Percentiles rank a stretch among this genome's conserved stretches.
These are phyloP conservation scores for Anthostomella pinea DNA, from an alignment of 2,329 filamentous ascomycete species.

Conservation along the genomic window DNA sequence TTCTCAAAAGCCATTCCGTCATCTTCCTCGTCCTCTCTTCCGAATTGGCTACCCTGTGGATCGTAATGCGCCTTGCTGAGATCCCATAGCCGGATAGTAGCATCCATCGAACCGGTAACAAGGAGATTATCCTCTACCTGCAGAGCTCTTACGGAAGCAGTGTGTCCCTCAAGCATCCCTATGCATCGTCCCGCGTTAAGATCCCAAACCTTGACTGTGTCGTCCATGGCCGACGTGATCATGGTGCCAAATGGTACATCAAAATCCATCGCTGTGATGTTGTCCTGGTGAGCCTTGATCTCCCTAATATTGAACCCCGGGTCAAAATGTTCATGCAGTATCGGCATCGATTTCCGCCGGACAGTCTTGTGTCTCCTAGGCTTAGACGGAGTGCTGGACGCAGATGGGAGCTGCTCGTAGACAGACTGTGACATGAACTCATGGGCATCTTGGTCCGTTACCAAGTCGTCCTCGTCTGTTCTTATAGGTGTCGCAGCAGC, in stretches of 20 bases:
- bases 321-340: slow-evolving; percentile 92
- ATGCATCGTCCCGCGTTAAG: slow-evolving; percentile 90
- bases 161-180: slow-evolving; percentile 86
- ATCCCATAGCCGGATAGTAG: slow-evolving; percentile 93
- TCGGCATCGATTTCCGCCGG: slow-evolving; percentile 82
- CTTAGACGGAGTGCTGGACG: slow-evolving; percentile 48
- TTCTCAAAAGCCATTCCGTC: slow-evolving; percentile 73
- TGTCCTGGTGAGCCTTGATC: slow-evolving; percentile 82
- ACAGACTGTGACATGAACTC: slow-evolving; percentile 97
- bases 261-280: slow-evolving; percentile 88
- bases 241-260: slow-evolving; percentile 96
- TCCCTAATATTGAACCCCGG: slow-evolving; percentile 86
- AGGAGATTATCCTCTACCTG: slow-evolving; percentile 96
- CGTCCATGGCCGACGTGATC: slow-evolving; percentile 88
- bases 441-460: slow-evolving; percentile 49
- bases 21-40: slow-evolving; percentile 57
- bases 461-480: slow-evolving; percentile 50
- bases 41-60: slow-evolving; percentile 60
- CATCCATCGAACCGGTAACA: slow-evolving; percentile 91
- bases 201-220: slow-evolving; percentile 95
- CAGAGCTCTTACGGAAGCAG: slow-evolving; percentile 86
- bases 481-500: slow-evolving; percentile 50
- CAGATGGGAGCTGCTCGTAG: slow-evolving; percentile 80
- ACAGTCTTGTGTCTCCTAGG: slow-evolving; percentile 53
- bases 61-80: slow-evolving; percentile 84